These are phyloP conservation scores for Phytophthora sp. DNA, from an alignment of 352 stramenopile species.

Conservation along the genomic window DNA sequence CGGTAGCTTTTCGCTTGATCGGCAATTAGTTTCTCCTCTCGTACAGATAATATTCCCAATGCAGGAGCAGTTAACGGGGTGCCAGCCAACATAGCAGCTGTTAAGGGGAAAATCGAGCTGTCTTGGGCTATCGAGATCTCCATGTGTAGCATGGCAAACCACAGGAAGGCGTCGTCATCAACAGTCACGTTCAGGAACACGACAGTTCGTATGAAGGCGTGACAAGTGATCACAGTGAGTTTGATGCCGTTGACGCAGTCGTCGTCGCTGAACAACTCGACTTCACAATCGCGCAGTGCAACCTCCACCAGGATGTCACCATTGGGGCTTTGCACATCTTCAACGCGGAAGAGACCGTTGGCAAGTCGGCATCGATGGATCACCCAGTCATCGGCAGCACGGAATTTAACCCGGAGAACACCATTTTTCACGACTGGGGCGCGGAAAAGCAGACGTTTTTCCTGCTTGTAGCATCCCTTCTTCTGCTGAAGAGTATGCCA, in stretches of 20 bases:
- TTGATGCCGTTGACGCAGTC: conserved; percentile 59
- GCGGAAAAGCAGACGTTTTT: conserved; percentile 63
- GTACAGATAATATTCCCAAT: conserved; percentile 16
- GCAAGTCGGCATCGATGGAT: conserved; percentile 40
- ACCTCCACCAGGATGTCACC: conserved; percentile 34
- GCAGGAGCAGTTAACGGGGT: conserved; percentile 19
- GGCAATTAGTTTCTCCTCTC: conserved; percentile 39
- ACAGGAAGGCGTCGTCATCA: conserved; percentile 58
- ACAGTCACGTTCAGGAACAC: conserved; percentile 52
- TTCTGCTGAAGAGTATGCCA: conserved; percentile 71
- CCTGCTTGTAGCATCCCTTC: conserved; percentile 49
- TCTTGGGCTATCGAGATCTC: conserved; percentile 59
- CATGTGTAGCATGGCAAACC: conserved; percentile 61
- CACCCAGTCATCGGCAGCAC: conserved; percentile 44
- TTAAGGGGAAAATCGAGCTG: conserved; percentile 46
- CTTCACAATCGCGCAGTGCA: conserved; percentile 50
- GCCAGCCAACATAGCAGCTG: conserved; percentile 27
- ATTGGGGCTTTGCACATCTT: conserved; percentile 17
- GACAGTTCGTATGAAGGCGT: conserved; percentile 15
- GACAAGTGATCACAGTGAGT: conserved; percentile 29
- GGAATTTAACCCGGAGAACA: conserved; percentile 45
- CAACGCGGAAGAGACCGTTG: conserved; percentile 47
- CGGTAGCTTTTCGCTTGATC: conserved; percentile 38
- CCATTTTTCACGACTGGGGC: conserved; percentile 49
- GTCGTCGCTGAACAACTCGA: conserved; percentile 54